Conservation (phyloP, 495 filamentous ascomycete species). For the Xylaria intraflava region DNA sequence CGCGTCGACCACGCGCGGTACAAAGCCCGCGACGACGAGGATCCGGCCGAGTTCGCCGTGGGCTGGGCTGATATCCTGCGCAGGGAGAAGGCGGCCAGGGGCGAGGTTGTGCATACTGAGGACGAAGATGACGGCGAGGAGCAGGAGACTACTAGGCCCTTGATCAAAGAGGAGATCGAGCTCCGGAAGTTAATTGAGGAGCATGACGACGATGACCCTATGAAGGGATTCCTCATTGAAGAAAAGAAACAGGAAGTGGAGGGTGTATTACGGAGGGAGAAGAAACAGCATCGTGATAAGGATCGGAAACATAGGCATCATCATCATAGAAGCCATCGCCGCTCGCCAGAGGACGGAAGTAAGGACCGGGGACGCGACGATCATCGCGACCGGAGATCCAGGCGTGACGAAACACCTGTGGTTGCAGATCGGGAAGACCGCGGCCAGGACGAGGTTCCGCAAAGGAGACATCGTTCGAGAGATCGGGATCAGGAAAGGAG, state of each 20-base stretch:
- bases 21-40: slow-evolving; percentile 80
- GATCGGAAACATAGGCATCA: slow-evolving; percentile 46
- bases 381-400: slow-evolving; percentile 17
- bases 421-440: slow-evolving; percentile 14
- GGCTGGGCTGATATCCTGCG: slow-evolving; percentile 41
- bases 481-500: slow-evolving; percentile 22
- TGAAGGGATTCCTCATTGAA: slow-evolving; percentile 83
- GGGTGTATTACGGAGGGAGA: slow-evolving; percentile 54
- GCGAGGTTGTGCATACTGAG: slow-evolving; percentile 33
- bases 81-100: slow-evolving; percentile 26
- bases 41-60: slow-evolving; percentile 51
- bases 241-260: slow-evolving; percentile 86
- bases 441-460: slow-evolving; percentile 22
- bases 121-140: slow-evolving; percentile 28
- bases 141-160: slow-evolving; percentile 33
- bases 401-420: slow-evolving; percentile 19
- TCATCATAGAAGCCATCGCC: slow-evolving; percentile 41
- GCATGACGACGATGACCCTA: slow-evolving; percentile 93
- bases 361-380: slow-evolving; percentile 16
- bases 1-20: slow-evolving; percentile 91
- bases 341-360: slow-evolving; percentile 27
- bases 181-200: slow-evolving; percentile 65
- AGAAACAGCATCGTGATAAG: slow-evolving; percentile 32
- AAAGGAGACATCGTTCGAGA: slow-evolving; percentile 22
- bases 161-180: slow-evolving; percentile 63